These are phyloP conservation scores for Bombardia bombarda DNA, from an alignment of 495 filamentous ascomycete genomes.

Conservation along the genomic window DNA sequence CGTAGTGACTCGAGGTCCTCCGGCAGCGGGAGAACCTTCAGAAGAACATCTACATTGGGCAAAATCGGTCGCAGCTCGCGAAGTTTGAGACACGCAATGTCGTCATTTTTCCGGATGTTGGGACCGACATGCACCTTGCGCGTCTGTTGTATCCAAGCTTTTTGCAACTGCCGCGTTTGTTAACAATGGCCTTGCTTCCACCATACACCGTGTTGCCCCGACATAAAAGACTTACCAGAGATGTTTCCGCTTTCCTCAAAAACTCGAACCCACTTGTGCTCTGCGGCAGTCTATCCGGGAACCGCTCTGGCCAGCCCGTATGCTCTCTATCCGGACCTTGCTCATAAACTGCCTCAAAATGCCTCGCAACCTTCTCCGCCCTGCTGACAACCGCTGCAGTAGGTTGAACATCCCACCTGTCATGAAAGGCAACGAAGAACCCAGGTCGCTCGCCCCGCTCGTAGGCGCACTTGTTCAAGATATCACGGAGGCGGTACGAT, in stretches of 20 bases:
- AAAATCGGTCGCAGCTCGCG: conserved; percentile 3
- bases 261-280: conserved; percentile 17
- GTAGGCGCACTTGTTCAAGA: conserved; percentile 20
- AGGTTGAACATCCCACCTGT: conserved; percentile 12
- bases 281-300: neutral
- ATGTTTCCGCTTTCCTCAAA: conserved; percentile 14
- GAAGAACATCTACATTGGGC: conserved; percentile 5
- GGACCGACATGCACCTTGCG: conserved; percentile 5
- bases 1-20: neutral
- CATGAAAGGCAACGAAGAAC: conserved; percentile 19
- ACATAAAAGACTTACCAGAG: conserved; percentile 10
- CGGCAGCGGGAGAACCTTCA: neutral
- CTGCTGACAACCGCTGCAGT: conserved; percentile 15
- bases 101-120: neutral
- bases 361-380: conserved; percentile 15
- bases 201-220: neutral
- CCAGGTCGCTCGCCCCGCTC: conserved; percentile 7
- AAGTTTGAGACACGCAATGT: conserved; percentile 10
- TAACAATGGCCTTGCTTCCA: neutral
- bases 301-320: neutral
- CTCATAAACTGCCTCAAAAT: conserved; percentile 17
- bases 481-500: conserved; percentile 29
- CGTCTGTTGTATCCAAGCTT: conserved; percentile 11
- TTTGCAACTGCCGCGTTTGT: conserved; percentile 11
- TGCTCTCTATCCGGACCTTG: conserved; percentile 8